Evolutionary conservation across 768 basidiomycete genomes (phyloP).

Genomic region (Leccinum rimulosum): DNA sequence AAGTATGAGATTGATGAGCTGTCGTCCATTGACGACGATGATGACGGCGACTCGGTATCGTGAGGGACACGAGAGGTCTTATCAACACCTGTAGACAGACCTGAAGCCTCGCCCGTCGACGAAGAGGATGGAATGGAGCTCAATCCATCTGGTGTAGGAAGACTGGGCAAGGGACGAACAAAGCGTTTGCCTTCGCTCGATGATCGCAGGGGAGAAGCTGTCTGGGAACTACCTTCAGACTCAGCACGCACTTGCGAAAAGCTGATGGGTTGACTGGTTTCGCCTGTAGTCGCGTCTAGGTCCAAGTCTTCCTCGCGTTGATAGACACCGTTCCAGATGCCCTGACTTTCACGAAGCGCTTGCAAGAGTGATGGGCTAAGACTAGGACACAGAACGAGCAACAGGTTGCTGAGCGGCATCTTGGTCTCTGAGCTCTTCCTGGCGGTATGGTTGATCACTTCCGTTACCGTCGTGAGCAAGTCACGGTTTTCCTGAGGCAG

Average conservation of each 20-base stretch:
- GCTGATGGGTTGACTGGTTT: background rate
- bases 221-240: background rate
- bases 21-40: conserved; percentile 28
- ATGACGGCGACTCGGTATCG: conserved; percentile 25
- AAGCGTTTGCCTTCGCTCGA: conserved; percentile 16
- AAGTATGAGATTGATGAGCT: conserved; percentile 33
- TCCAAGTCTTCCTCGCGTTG: conserved; percentile 5
- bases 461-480: conserved; percentile 76
- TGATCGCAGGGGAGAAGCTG: conserved; percentile 1
- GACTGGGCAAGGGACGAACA: conserved; percentile 24
- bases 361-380: conserved; percentile 69
- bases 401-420: conserved; percentile 89
- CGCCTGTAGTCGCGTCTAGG: conserved; percentile 1
- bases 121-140: conserved; percentile 4
- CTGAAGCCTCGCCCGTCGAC: conserved; percentile 5
- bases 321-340: conserved; percentile 52
- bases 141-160: conserved; percentile 17
- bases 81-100: background rate
- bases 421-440: conserved; percentile 69
- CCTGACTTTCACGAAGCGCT: conserved; percentile 67
- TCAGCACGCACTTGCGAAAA: background rate
- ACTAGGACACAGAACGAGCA: conserved; percentile 87
- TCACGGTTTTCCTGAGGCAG: conserved; percentile 82
- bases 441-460: conserved; percentile 77
- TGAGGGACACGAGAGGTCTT: background rate